These are phyloP conservation scores for Tricholoma furcatifolium DNA, from an alignment of 768 basidiomycete species.

Conservation along the genomic window DNA sequence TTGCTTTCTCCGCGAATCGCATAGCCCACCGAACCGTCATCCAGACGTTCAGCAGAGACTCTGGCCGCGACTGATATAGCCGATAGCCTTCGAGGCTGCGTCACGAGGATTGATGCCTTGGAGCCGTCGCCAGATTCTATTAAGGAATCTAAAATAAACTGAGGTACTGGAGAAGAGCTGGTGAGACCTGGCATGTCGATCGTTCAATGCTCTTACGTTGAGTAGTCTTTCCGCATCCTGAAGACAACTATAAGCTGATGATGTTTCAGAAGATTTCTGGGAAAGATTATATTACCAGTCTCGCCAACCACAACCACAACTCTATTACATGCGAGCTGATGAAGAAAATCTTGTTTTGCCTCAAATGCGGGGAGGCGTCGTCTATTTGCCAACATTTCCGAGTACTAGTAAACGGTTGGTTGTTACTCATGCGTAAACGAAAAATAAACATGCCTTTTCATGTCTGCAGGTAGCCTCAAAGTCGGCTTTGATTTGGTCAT, in stretches of 20 bases:
- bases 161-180: conserved; percentile 51
- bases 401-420: conserved; percentile 38
- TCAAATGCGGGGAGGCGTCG: conserved; percentile 75
- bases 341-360: conserved; percentile 61
- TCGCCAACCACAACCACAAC: conserved; percentile 89
- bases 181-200: neutral
- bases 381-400: conserved; percentile 53
- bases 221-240: conserved; percentile 90
- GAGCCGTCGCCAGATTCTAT: conserved; percentile 63
- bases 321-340: conserved; percentile 51
- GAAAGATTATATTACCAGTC: conserved; percentile 50
- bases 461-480: conserved; percentile 47
- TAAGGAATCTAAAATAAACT: conserved; percentile 85
- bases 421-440: neutral
- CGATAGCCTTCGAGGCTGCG: conserved; percentile 87
- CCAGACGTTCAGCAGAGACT: conserved; percentile 76
- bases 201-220: conserved; percentile 48
- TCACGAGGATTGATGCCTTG: conserved; percentile 73
- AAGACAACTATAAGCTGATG: neutral
- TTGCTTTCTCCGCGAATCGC: conserved; percentile 86
- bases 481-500: conserved; percentile 48
- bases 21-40: conserved; percentile 83
- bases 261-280: conserved; percentile 5
- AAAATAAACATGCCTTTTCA: conserved; percentile 28
- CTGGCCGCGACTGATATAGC: conserved; percentile 87